Conservation (phyloP, 2,329 filamentous ascomycete genomes). For the Lasiodiplodia citricola region DNA sequence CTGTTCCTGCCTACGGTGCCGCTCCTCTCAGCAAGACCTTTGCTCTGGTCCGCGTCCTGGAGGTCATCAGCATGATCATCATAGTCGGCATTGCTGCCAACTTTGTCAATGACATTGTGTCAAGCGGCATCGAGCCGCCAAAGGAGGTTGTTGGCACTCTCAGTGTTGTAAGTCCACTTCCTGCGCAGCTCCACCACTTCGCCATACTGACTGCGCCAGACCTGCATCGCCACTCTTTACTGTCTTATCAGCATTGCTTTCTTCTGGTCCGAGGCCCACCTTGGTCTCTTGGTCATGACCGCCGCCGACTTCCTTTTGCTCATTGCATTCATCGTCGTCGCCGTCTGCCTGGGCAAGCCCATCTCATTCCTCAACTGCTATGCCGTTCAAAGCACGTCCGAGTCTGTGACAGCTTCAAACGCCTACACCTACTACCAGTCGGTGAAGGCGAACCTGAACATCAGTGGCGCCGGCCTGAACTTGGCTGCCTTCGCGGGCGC, state of each 20-base stretch:
- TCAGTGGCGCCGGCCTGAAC: conserved; percentile 55
- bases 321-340: conserved; percentile 77
- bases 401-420: conserved; percentile 42
- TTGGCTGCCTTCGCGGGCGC: conserved; percentile 64
- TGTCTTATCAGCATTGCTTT: conserved; percentile 70
- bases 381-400: conserved; percentile 54
- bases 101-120: conserved; percentile 79
- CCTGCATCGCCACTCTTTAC: conserved; percentile 80
- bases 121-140: conserved; percentile 68
- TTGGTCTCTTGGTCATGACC: conserved; percentile 75
- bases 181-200: neutral
- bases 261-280: conserved; percentile 79
- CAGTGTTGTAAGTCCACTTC: conserved; percentile 68
- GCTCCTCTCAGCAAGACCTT: conserved; percentile 75
- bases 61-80: conserved; percentile 73
- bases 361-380: conserved; percentile 79
- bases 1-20: conserved; percentile 68
- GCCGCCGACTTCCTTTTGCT: conserved; percentile 72
- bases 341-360: conserved; percentile 78
- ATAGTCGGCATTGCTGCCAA: conserved; percentile 82
- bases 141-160: conserved; percentile 78
- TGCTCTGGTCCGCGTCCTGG: conserved; percentile 72
- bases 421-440: conserved; percentile 61
- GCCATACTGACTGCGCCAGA: conserved; percentile 55
- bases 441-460: conserved; percentile 58